Evolutionary conservation across 2,329 filamentous ascomycete species (phyloP).

Genomic region (Cadophora gregata): DNA sequence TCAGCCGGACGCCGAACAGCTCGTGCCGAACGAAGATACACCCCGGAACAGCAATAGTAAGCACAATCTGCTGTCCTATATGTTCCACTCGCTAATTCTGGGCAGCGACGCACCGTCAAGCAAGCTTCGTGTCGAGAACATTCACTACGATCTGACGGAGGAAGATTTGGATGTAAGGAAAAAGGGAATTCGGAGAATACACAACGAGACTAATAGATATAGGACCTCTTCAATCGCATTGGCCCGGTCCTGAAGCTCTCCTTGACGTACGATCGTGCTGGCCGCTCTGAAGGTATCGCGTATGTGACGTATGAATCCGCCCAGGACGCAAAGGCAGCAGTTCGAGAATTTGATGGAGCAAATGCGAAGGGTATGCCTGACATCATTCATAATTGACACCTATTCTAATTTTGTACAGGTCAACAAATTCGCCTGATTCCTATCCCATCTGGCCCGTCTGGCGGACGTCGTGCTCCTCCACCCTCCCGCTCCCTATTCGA

Average conservation of each 20-base stretch:
- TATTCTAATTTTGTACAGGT: constrained; percentile 51
- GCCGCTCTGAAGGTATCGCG: constrained; percentile 84
- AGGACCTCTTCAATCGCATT: constrained; percentile 84
- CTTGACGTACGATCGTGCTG: constrained; percentile 84
- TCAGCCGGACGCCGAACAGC: constrained; percentile 40
- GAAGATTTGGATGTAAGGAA: constrained; percentile 75
- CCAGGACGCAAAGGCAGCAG: constrained; percentile 74
- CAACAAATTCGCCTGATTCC: constrained; percentile 81
- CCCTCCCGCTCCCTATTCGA: constrained; percentile 64
- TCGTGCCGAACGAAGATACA: constrained; percentile 41
- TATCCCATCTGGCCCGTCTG: constrained; percentile 57
- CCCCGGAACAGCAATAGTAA: constrained; percentile 42
- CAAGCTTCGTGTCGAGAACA: constrained; percentile 84
- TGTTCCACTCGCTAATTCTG: constrained; percentile 26
- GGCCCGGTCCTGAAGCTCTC: constrained; percentile 73
- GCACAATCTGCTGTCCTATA: constrained; percentile 8
- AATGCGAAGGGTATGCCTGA: constrained; percentile 75
- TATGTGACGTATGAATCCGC: constrained; percentile 79
- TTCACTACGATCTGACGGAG: constrained; percentile 90
- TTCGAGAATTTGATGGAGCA: constrained; percentile 84
- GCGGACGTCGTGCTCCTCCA: constrained; percentile 56
- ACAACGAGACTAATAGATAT: constrained; percentile 25
- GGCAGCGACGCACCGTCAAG: constrained; percentile 59
- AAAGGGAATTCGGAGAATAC: background rate
- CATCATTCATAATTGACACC: background rate